These are phyloP conservation scores for Purpureocillium takamizusanense DNA, from an alignment of 2,329 filamentous ascomycete genomes.

Conservation along the genomic window DNA sequence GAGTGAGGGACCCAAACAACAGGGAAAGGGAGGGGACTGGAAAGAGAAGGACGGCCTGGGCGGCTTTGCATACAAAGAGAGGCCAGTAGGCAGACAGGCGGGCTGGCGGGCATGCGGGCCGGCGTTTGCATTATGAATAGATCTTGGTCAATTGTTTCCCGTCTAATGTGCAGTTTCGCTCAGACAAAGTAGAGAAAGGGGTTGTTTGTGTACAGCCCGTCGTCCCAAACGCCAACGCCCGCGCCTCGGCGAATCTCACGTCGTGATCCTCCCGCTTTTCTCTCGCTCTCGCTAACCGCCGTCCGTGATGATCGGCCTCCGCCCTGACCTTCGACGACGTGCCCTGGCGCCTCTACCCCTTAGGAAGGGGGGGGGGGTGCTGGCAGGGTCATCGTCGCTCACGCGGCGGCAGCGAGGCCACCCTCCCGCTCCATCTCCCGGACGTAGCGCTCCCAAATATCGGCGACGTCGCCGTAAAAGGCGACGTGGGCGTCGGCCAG, in stretches of 20 bases:
- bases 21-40: too few relatives aligned
- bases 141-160: not conserved
- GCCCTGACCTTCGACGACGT: too few relatives aligned
- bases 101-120: not conserved
- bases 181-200: not conserved
- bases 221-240: not conserved
- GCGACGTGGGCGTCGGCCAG: conserved; percentile 78
- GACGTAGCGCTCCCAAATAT: conserved; percentile 86
- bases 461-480: conserved; percentile 73
- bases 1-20: not conserved
- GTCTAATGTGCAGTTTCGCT: not conserved
- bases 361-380: too few relatives aligned
- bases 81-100: too few relatives aligned
- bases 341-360: too few relatives aligned
- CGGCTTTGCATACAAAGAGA: not conserved
- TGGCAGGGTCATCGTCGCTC: too few relatives aligned
- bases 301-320: too few relatives aligned
- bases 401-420: too few relatives aligned
- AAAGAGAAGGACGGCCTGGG: too few relatives aligned
- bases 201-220: not conserved
- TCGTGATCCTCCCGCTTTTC: too few relatives aligned
- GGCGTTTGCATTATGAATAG: not conserved
- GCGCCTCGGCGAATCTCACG: too few relatives aligned
- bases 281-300: too few relatives aligned
- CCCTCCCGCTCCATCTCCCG: conserved; percentile 72